Percentiles rank a stretch among this genome's conserved stretches.
Conservation (phyloP, 73 alveolate species). For the Paramecium primaurelia region DNA sequence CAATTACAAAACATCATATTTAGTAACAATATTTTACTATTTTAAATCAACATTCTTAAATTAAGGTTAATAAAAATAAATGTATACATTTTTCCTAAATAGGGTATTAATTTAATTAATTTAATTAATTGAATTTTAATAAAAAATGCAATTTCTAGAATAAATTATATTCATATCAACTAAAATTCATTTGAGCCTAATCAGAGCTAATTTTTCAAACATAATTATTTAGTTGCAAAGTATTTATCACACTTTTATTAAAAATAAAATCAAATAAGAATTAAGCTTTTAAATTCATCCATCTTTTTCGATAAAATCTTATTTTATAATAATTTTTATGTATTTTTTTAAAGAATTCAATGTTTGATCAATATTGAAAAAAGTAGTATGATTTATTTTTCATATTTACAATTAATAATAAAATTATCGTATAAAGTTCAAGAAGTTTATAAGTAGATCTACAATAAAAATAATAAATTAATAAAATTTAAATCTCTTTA, state of each 20-base stretch:
- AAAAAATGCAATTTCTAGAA: not conserved
- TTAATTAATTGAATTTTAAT: not conserved
- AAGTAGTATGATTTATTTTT: too few relatives aligned
- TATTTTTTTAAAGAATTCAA: too few relatives aligned
- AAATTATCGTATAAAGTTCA: too few relatives aligned
- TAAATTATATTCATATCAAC: not conserved
- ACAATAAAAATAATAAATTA: too few relatives aligned
- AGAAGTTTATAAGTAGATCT: too few relatives aligned
- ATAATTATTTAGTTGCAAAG: not conserved
- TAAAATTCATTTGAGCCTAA: not conserved
- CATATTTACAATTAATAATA: too few relatives aligned
- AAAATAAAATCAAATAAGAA: too few relatives aligned
- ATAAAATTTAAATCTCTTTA: too few relatives aligned
- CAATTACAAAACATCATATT: not conserved
- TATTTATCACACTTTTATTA: not conserved
- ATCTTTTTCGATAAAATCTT: too few relatives aligned
- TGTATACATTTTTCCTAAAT: not conserved
- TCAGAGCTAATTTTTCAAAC: not conserved
- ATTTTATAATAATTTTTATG: too few relatives aligned
- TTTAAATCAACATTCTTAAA: not conserved
- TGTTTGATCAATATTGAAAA: too few relatives aligned
- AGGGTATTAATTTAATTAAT: not conserved
- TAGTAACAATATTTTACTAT: not conserved
- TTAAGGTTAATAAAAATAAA: not conserved
- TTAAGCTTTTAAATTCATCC: too few relatives aligned